phyloP scores from a whole-genome alignment of 1,139 yeast species.

The Geotrichum bryndzae region DNA sequence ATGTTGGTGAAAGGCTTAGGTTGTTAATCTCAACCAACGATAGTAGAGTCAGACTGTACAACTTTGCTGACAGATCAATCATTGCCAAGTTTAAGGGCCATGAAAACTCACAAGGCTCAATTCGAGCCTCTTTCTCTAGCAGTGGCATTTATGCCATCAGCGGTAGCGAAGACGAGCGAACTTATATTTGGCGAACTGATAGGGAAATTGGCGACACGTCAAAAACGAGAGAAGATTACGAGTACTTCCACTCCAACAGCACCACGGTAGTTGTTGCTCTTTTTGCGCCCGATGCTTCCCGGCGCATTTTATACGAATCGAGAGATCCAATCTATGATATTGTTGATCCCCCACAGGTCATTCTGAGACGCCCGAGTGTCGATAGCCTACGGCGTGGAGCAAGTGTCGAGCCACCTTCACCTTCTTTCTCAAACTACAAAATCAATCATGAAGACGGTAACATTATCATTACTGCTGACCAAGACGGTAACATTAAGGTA shows the following conservation, averaged over 20 bases:
- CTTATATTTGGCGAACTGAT: constrained; percentile 54
- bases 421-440: neutral
- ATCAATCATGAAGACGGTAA: constrained; percentile 30
- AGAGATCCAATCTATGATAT: constrained; percentile 75
- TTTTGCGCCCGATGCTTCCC: constrained; percentile 73
- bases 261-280: constrained; percentile 67
- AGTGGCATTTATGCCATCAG: constrained; percentile 41
- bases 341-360: constrained; percentile 29
- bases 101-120: constrained; percentile 63
- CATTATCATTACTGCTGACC: constrained; percentile 72
- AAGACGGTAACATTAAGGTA: constrained; percentile 64
- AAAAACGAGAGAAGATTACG: constrained; percentile 35
- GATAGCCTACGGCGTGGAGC: neutral
- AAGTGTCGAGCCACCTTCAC: neutral
- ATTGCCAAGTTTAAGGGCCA: constrained; percentile 71
- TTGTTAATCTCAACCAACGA: constrained; percentile 60
- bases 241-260: constrained; percentile 74
- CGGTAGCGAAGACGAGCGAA: constrained; percentile 45
- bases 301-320: constrained; percentile 58
- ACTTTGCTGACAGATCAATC: constrained; percentile 49
- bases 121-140: constrained; percentile 59
- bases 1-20: neutral
- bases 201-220: constrained; percentile 16
- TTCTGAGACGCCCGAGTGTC: neutral
- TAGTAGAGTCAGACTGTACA: constrained; percentile 65